A percentile compares a stretch with the other conserved stretches of the same genome.
These are phyloP conservation scores for Pestalotiopsis sp. DNA, from an alignment of 2,329 filamentous ascomycete genomes.

Conservation along the genomic window DNA sequence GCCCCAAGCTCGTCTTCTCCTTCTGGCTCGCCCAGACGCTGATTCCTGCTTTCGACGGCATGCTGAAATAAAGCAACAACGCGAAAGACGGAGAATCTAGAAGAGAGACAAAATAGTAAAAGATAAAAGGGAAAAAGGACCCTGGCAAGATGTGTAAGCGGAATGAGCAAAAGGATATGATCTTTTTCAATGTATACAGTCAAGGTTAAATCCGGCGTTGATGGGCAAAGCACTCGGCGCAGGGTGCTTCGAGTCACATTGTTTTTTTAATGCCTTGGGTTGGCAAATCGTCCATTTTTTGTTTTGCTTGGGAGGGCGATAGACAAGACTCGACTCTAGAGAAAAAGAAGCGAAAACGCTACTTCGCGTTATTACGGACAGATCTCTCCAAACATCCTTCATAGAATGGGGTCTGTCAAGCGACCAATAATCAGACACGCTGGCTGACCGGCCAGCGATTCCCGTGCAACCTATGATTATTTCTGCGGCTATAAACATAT, in stretches of 20 bases:
- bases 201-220: slow-evolving; percentile 16
- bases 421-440: not conserved
- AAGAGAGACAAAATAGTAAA: slow-evolving; percentile 11
- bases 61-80: slow-evolving; percentile 38
- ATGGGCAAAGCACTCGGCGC: not conserved
- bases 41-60: slow-evolving; percentile 82
- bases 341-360: not conserved
- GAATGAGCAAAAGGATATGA: not conserved
- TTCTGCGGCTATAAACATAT: no score
- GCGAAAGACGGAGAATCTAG: not conserved
- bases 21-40: slow-evolving; percentile 99
- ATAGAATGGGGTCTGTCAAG: not conserved
- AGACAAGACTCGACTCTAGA: slow-evolving; percentile 19
- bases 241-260: slow-evolving; percentile 3
- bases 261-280: not conserved
- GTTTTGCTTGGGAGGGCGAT: slow-evolving; percentile 4
- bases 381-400: not conserved
- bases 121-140: not conserved
- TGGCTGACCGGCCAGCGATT: not conserved
- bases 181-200: slow-evolving; percentile 12
- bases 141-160: not conserved
- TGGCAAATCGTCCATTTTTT: not conserved
- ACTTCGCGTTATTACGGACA: not conserved
- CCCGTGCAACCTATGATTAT: not conserved
- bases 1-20: slow-evolving; percentile 97